Percentiles rank a stretch among this genome's conserved stretches.
phyloP scores from a whole-genome alignment of 2,329 filamentous ascomycete species.

The Epichloe scottii region DNA sequence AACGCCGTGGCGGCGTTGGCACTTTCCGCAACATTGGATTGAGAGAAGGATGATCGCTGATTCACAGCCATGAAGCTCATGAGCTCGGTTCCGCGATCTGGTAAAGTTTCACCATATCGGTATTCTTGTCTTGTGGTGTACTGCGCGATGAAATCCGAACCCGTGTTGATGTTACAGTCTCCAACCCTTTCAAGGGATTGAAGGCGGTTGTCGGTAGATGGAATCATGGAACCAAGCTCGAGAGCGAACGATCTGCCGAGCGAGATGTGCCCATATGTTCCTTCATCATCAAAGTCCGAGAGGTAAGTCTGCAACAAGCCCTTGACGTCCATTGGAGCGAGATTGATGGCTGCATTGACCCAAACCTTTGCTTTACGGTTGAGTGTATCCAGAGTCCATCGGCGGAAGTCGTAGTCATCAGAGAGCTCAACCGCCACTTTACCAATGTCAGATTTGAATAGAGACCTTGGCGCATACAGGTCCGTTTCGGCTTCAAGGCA shows the following conservation, averaged over 20 bases:
- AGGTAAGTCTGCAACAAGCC: slow-evolving; percentile 91
- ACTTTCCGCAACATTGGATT: slow-evolving; percentile 39
- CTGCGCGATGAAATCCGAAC: slow-evolving; percentile 91
- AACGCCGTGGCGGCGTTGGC: slow-evolving; percentile 53
- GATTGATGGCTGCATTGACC: slow-evolving; percentile 68
- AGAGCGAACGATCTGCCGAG: slow-evolving; percentile 88
- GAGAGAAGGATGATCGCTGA: slow-evolving; percentile 38
- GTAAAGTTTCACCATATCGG: slow-evolving; percentile 66
- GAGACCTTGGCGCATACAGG: slow-evolving; percentile 76
- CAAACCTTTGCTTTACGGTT: slow-evolving; percentile 66
- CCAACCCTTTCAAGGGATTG: slow-evolving; percentile 67
- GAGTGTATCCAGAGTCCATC: slow-evolving; percentile 64
- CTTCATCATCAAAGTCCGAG: slow-evolving; percentile 87
- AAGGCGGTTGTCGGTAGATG: slow-evolving; percentile 73
- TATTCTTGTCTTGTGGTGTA: slow-evolving; percentile 97
- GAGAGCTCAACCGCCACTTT: slow-evolving; percentile 81
- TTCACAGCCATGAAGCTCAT: slow-evolving; percentile 46
- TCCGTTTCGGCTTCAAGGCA: slow-evolving; percentile 92
- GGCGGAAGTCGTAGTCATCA: slow-evolving; percentile 77
- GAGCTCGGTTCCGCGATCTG: slow-evolving; percentile 56
- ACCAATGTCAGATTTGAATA: slow-evolving; percentile 64
- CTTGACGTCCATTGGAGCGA: slow-evolving; percentile 88
- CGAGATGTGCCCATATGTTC: slow-evolving; percentile 80
- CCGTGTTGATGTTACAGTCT: slow-evolving; percentile 70
- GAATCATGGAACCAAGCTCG: slow-evolving; percentile 81